Evolutionary conservation across 441 rosid genomes (phyloP).

Genomic region (Populus hybrid): DNA sequence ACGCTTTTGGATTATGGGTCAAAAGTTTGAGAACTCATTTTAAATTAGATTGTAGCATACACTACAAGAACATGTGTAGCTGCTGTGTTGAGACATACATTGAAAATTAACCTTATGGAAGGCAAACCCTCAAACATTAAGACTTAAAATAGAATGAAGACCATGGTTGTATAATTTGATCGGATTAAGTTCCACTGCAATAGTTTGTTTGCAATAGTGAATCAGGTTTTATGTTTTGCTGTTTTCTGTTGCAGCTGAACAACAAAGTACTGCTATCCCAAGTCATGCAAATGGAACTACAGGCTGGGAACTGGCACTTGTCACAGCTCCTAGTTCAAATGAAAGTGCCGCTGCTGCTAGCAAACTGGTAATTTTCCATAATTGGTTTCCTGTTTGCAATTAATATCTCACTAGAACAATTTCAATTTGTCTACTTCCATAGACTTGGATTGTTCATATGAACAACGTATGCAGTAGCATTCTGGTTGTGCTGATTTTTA

Average conservation of each 20-base stretch:
- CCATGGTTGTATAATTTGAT: neutral
- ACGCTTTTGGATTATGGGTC: neutral
- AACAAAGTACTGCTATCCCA: constrained; percentile 39
- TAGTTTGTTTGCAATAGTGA: neutral
- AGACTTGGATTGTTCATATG: neutral
- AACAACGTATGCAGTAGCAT: neutral
- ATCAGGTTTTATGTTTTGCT: constrained; percentile 11
- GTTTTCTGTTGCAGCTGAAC: constrained; percentile 49
- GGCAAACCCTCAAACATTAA: neutral
- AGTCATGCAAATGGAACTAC: constrained; percentile 44
- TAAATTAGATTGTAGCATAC: neutral
- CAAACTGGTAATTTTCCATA: constrained; percentile 55
- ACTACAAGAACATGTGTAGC: neutral
- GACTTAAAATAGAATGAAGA: neutral
- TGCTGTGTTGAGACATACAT: neutral
- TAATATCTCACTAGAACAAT: neutral
- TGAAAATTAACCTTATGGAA: neutral
- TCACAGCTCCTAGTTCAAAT: constrained; percentile 84
- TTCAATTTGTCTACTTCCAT: neutral
- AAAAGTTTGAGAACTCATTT: neutral
- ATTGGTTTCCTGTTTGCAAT: neutral
- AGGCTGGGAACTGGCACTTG: constrained; percentile 94
- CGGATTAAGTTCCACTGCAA: neutral
- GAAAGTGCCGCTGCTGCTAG: constrained; percentile 60
- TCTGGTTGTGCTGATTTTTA: constrained; percentile 9